phyloP scores from a whole-genome alignment of 345 rosid species.

The Heritiera littoralis region DNA sequence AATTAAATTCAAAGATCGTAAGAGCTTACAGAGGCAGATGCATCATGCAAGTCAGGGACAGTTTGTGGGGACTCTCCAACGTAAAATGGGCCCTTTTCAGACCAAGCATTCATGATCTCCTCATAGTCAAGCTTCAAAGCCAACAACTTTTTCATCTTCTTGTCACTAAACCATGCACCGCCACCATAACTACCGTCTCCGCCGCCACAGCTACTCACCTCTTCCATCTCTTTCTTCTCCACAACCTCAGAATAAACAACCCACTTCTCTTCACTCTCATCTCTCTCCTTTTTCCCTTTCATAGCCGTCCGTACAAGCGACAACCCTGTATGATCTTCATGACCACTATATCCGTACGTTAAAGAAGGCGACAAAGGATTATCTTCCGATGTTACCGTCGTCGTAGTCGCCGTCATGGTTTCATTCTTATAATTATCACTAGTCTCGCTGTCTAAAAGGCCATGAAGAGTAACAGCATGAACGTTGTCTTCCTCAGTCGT shows the following conservation, averaged over 20 bases:
- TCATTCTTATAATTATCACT: neutral
- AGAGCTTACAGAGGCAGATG: conserved; percentile 43
- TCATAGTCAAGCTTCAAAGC: conserved; percentile 83
- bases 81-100: conserved; percentile 71
- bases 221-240: conserved; percentile 14
- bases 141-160: conserved; percentile 34
- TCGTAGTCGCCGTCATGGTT: conserved; percentile 18
- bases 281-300: conserved; percentile 55
- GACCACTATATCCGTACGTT: conserved; percentile 18
- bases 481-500: conserved; percentile 48
- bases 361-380: conserved; percentile 30
- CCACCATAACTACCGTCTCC: neutral
- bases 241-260: conserved; percentile 79
- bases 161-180: conserved; percentile 21
- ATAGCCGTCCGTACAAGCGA: conserved; percentile 65
- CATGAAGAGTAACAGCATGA: conserved; percentile 55
- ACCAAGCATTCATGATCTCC: conserved; percentile 82
- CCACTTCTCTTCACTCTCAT: conserved; percentile 72
- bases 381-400: conserved; percentile 25
- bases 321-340: conserved; percentile 29
- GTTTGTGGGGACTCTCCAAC: conserved; percentile 57
- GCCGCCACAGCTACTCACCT: conserved; percentile 43
- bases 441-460: conserved; percentile 43
- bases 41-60: conserved; percentile 67
- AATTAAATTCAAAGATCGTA: too few species aligned